Evolutionary conservation across 257 asterid species (phyloP).

Genomic region (Przewalskia tangutica): DNA sequence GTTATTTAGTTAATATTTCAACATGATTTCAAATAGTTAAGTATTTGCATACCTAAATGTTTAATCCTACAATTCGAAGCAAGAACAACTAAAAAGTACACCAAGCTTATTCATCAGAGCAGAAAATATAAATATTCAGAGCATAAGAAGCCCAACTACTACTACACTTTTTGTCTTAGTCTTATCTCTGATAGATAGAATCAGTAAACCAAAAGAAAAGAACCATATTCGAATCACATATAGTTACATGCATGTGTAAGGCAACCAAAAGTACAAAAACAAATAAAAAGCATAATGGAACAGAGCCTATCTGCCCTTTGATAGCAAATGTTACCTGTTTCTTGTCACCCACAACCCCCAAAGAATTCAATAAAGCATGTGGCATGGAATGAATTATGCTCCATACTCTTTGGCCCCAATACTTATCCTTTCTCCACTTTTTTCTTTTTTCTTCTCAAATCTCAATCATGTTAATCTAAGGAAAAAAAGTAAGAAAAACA

Average conservation of each 20-base stretch:
- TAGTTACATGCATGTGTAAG: neutral
- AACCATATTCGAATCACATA: neutral
- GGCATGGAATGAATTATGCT: conserved; percentile 2
- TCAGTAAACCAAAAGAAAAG: neutral
- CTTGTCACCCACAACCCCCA: conserved; percentile 12
- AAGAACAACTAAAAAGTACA: neutral
- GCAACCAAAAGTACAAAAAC: neutral
- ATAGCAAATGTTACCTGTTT: conserved; percentile 26
- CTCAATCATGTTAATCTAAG: neutral
- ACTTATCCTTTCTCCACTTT: neutral
- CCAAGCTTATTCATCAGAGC: neutral
- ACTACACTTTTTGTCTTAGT: neutral
- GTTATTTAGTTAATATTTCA: no score
- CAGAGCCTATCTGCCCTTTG: neutral
- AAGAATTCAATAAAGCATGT: neutral
- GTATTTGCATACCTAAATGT: no score
- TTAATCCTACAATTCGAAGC: neutral
- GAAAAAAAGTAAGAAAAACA: neutral
- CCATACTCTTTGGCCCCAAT: conserved; percentile 5
- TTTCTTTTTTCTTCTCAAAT: neutral
- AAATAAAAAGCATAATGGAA: neutral
- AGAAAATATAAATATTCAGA: neutral
- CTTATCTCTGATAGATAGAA: neutral
- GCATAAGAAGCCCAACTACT: neutral
- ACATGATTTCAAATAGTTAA: no score